Percentiles rank a stretch among this genome's conserved stretches.
phyloP scores from a whole-genome alignment of 2,329 filamentous ascomycete species.

The Sporothrix brunneoviolacea region DNA sequence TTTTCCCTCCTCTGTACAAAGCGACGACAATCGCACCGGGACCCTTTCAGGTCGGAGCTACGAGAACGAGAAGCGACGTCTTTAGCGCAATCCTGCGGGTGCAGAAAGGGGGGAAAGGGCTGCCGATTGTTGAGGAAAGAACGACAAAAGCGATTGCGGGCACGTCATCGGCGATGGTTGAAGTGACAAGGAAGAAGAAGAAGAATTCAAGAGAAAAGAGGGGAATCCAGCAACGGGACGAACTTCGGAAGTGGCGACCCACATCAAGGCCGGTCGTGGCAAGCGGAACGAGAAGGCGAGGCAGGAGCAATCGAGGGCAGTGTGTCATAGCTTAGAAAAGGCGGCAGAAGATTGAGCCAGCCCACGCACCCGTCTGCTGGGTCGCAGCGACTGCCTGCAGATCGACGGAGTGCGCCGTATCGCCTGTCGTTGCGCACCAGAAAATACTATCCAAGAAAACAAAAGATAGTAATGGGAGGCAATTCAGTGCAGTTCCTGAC shows the following conservation, averaged over 20 bases:
- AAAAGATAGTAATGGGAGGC: too few species aligned
- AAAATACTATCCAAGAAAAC: too few species aligned
- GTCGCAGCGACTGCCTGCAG: too few species aligned
- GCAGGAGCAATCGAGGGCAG: not conserved
- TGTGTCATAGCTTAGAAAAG: not conserved
- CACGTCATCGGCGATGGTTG: not conserved
- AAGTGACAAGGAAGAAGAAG: not conserved
- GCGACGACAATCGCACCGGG: too few species aligned
- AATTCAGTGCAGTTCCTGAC: too few species aligned
- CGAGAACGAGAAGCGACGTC: too few species aligned
- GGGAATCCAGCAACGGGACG: not conserved
- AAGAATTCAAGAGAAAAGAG: not conserved
- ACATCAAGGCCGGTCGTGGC: slow-evolving; percentile 8
- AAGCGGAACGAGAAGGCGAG: not conserved
- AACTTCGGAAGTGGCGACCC: slow-evolving; percentile 3
- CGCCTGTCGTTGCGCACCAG: too few species aligned
- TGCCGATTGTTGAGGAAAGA: too few species aligned
- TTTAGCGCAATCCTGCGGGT: not conserved
- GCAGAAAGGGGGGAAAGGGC: too few species aligned
- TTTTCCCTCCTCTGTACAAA: not conserved
- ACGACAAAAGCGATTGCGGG: not conserved
- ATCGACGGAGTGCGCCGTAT: too few species aligned
- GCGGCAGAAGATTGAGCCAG: not conserved
- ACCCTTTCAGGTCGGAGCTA: slow-evolving; percentile 1
- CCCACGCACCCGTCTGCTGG: not conserved